A percentile compares a stretch with the other conserved stretches of the same genome.
Evolutionary conservation across 2,329 filamentous ascomycete genomes (phyloP).

Genomic region (Mycocentrospora acerina): DNA sequence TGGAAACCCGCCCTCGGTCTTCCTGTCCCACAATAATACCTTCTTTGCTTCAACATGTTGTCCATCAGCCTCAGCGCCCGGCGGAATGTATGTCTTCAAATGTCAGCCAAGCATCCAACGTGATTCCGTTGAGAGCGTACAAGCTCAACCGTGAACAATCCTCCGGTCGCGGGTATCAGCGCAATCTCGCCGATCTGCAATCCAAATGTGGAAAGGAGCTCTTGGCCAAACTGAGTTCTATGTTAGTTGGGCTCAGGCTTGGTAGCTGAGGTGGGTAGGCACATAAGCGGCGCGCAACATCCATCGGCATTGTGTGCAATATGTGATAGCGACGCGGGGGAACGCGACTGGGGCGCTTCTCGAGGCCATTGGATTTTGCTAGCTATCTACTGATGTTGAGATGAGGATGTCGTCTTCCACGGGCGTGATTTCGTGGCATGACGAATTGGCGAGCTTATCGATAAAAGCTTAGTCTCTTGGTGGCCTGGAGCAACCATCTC

Average conservation of each 20-base stretch:
- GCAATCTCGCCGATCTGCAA: slow-evolving; percentile 83
- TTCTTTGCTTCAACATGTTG: slow-evolving; percentile 41
- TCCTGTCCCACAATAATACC: slow-evolving; percentile 82
- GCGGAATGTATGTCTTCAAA: slow-evolving; percentile 28
- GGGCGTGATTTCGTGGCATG: too few species aligned
- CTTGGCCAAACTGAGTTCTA: slow-evolving; percentile 75
- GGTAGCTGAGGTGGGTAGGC: slow-evolving; percentile 35
- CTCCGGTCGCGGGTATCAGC: slow-evolving; percentile 81
- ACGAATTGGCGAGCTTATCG: too few species aligned
- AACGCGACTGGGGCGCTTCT: slow-evolving; percentile 42
- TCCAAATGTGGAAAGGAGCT: slow-evolving; percentile 90
- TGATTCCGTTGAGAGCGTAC: slow-evolving; percentile 12
- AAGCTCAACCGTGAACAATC: slow-evolving; percentile 76
- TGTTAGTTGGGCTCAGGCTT: background rate
- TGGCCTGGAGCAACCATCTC: too few species aligned
- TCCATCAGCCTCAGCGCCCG: background rate
- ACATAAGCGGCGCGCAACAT: slow-evolving; percentile 85
- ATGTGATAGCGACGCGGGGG: slow-evolving; percentile 82
- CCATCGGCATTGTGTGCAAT: slow-evolving; percentile 94
- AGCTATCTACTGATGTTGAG: too few species aligned
- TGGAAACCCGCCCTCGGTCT: slow-evolving; percentile 83
- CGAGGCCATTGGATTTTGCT: slow-evolving; percentile 25
- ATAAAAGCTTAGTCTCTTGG: too few species aligned
- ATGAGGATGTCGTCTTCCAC: too few species aligned
- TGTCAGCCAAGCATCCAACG: background rate